Base-by-base conservation (phyloP, 768 basidiomycete genomes). In the Pleurotus djamor region DNA sequence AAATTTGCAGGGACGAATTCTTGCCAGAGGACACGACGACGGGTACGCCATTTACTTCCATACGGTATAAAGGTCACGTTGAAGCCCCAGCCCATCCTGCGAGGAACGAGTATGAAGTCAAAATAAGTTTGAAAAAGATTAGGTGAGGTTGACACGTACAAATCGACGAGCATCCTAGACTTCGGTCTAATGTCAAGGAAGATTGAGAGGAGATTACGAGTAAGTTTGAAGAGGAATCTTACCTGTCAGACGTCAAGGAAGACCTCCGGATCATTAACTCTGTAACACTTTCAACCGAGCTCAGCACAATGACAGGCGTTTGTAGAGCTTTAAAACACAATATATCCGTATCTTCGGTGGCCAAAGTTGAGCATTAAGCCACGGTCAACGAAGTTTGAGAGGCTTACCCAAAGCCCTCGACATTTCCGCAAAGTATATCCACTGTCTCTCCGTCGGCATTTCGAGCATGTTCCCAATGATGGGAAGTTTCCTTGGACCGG, bases 71-170 rank as follows among this genome's bases (percentile, higher is more conserved):
- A 35, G 1, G 52, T 68, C 5, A 68, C 17, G 59, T 66, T 69
- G 55, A 70, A 72, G 17, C 68, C 63, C 72, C 68, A 76, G 5
- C 70, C 73, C 66, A 71, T 70, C 12, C 74, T 77, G 6, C 14
- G 33, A 47, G n/a, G 28, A n/a, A n/a, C n/a, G n/a, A n/a, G n/a
- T n/a, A n/a, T n/a, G n/a, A n/a, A n/a, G n/a, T n/a, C n/a, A n/a
- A n/a, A n/a, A n/a, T n/a, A n/a, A n/a, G n/a, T n/a, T n/a, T n/a
- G n/a, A n/a, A n/a, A n/a, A n/a, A n/a, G n/a, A n/a, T n/a, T n/a
- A 14, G 8, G n/a, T 14, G 32, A 35, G 1, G 34, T 2, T 7
- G 6, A 4, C 1, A n/a, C 51, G 21, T 35, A 52, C 51, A 52
- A 13, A 35, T 52, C 51, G 2, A n/a, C 37, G 14, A 52, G 34